Base-by-base conservation (phyloP, 176 grass and related monocot genomes). In the Oryza longistaminata region DNA sequence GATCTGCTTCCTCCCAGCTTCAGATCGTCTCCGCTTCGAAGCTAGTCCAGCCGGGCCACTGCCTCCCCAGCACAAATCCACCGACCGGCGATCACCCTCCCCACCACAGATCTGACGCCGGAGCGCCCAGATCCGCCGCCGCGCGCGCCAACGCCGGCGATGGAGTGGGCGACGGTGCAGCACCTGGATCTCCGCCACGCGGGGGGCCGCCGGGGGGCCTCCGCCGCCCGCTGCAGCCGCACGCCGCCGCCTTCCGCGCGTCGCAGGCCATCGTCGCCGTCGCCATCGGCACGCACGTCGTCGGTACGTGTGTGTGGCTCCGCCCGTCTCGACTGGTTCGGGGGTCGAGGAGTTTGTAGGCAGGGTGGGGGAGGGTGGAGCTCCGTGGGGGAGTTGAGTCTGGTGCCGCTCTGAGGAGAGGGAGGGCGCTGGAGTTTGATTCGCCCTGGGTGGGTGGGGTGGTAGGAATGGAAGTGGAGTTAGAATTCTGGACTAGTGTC, bases 161-260 rank as follows among this genome's bases (percentile, higher is more conserved):
- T 96, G 93, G 93, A 92, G 85, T 96, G 96, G 96, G 77, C 87
- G 75, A 96, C 93, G 88, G 91, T 99, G 83, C 96, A 99, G 75
- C 96, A 99, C 83, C 79, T 99, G 84, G 96, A 99, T 67, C 90
- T 99, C 66, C 90, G 96, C 78, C 96, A 99, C 86, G 88, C 94
- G 50, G 96, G 91, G 53, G 93, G 91, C 61, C 91, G 93, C 82
- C 88, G 89, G 71, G 92, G 90, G 34, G 75, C 80, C 81, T 80
- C 85, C 49, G 70, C 75, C 80, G 91, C 85, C 86, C 93, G 78
- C 87, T 92, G 83, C 93, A 99, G 90, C 96, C 91, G 70, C 96
- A 96, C 86, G 90, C 86, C 84, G 90, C 93, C 50, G 75, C 86
- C 71, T 96, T 99, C 90, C 93, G 92, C 70, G 66, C 91, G 39